A percentile compares a stretch with the other conserved stretches of the same genome.
Evolutionary conservation across 768 basidiomycete species (phyloP).

Genomic region (Chalciporus sphaerocephalus): DNA sequence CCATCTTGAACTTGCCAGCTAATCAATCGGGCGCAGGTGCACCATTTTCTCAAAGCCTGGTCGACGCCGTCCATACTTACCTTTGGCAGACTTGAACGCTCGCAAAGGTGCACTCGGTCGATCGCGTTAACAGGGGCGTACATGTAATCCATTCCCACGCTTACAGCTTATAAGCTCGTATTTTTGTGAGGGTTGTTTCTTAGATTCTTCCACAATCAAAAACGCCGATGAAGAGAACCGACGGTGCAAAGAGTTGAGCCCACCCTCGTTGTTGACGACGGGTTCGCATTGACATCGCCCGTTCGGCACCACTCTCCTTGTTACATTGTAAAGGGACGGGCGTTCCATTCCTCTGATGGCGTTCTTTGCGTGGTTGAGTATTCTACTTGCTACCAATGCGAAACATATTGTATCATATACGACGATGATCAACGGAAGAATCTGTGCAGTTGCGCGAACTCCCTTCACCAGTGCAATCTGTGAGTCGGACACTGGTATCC

Average conservation of each 20-base stretch:
- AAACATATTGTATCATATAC: too few species aligned
- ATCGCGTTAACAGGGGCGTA: constrained; percentile 1
- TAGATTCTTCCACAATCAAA: constrained; percentile 47
- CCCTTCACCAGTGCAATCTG: constrained; percentile 70
- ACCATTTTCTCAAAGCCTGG: not conserved
- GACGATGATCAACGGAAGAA: not conserved
- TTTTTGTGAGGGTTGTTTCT: not conserved
- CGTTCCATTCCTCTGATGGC: constrained; percentile 48
- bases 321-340: constrained; percentile 58
- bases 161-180: not conserved
- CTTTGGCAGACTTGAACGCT: too few species aligned
- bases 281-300: constrained; percentile 58
- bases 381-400: not conserved
- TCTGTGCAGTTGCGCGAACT: not conserved
- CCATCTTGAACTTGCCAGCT: not conserved
- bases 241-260: constrained; percentile 58
- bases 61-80: too few species aligned
- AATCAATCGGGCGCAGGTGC: too few species aligned
- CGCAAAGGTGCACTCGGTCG: not conserved
- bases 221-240: constrained; percentile 49
- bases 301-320: constrained; percentile 60
- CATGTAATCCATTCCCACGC: constrained; percentile 23
- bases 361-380: constrained; percentile 25
- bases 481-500: constrained; percentile 95
- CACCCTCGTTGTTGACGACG: constrained; percentile 32